Evolutionary conservation across 805 yeast species (phyloP).

Genomic region (Lipomyces kockii): DNA sequence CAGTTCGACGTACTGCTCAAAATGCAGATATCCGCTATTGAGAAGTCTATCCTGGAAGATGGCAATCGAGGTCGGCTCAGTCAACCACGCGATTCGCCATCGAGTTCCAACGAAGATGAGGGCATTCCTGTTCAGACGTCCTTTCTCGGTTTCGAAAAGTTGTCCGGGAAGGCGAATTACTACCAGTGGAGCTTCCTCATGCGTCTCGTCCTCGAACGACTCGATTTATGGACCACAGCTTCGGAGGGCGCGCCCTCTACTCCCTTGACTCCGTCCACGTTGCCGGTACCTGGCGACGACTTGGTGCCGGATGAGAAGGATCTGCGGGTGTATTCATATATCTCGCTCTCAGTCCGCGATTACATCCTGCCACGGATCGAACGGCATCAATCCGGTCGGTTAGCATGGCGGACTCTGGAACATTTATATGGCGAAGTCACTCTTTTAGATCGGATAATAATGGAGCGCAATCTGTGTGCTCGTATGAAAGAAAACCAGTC

Average conservation of each 20-base stretch:
- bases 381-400: constrained; percentile 1
- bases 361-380: constrained; percentile 1
- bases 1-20: constrained; percentile 21
- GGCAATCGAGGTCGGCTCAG: not conserved
- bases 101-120: not conserved
- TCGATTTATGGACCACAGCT: constrained; percentile 20
- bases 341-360: constrained; percentile 18
- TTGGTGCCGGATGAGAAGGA: not conserved
- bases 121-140: constrained; percentile 3
- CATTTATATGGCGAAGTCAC: constrained; percentile 16
- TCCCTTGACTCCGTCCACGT: not conserved
- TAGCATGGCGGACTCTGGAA: constrained; percentile 21
- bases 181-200: constrained; percentile 21
- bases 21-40: constrained; percentile 21
- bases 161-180: constrained; percentile 16
- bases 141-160: constrained; percentile 27
- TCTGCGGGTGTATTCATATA: constrained; percentile 15
- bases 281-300: not conserved
- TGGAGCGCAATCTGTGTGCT: constrained; percentile 19
- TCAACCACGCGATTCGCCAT: not conserved
- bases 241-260: not conserved
- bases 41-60: constrained; percentile 1
- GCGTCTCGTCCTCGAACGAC: constrained; percentile 11
- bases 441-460: constrained; percentile 13
- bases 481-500: constrained; percentile 12